These are phyloP conservation scores for Ceratobasidium sp. DNA, from an alignment of 1,284 basidiomycete species.

Conservation along the genomic window DNA sequence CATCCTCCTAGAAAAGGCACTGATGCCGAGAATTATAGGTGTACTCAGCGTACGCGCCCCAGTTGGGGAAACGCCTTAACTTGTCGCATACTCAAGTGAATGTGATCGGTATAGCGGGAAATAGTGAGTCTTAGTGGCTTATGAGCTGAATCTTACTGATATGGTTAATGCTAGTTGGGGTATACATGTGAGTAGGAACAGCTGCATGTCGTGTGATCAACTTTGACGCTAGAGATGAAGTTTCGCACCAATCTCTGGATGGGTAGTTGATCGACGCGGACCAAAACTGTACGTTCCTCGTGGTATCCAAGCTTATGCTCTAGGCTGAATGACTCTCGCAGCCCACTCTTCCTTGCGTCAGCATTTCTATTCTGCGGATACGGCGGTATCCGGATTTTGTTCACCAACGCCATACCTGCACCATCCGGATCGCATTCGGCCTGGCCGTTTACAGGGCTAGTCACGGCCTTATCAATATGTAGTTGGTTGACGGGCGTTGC, in stretches of 20 bases:
- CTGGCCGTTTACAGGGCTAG: slow-evolving; percentile 24
- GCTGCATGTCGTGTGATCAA: background rate
- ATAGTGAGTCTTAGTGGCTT: slow-evolving; percentile 10
- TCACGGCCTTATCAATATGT: slow-evolving; percentile 13
- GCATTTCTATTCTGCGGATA: slow-evolving; percentile 73
- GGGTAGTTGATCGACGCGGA: slow-evolving; percentile 74
- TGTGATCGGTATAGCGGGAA: slow-evolving; percentile 65
- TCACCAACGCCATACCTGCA: slow-evolving; percentile 64
- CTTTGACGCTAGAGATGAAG: slow-evolving; percentile 70
- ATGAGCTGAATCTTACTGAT: background rate
- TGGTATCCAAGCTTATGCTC: slow-evolving; percentile 54
- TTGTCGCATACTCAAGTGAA: slow-evolving; percentile 82
- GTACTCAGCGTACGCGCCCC: slow-evolving; percentile 42
- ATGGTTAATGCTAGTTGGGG: slow-evolving; percentile 20
- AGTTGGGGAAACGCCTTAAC: slow-evolving; percentile 37
- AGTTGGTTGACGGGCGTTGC: slow-evolving; percentile 43
- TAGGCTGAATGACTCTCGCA: slow-evolving; percentile 52
- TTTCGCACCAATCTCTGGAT: slow-evolving; percentile 75
- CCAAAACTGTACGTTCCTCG: slow-evolving; percentile 64
- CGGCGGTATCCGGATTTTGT: slow-evolving; percentile 68
- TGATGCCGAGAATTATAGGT: slow-evolving; percentile 13
- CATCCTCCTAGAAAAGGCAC: background rate
- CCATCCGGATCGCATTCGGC: slow-evolving; percentile 41
- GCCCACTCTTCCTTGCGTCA: slow-evolving; percentile 60
- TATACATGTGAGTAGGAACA: slow-evolving; percentile 59